Evolutionary conservation across 2,329 filamentous ascomycete species (phyloP), one percentile per base, ranked within the genome.

Genomic region (Chrysoporthe deuterocubensis): DNA sequence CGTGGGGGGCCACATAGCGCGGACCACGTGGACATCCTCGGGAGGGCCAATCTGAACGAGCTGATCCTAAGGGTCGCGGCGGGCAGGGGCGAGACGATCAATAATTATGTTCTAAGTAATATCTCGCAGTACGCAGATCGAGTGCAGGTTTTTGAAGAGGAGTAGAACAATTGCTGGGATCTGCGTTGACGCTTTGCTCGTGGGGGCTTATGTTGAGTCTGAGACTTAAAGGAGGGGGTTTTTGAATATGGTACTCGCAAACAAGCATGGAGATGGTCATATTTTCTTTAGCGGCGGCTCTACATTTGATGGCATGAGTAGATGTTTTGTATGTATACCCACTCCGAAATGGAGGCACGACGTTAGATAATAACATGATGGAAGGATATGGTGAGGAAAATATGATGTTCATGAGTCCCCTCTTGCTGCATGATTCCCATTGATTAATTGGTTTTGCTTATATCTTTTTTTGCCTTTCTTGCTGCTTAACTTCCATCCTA

Each of bases 1-100:
- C 84, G 96, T 65, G 89, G 89, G 21, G 89, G 88, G 0, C 87
- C 88, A 34, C 88, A 88, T 69, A 89, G 86, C 70, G 94, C 94
- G 16, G 96, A 99, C 76, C 96, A 99, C 76, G 96, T 99, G 62
- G 96, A 99, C 76, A 99, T 99, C 68, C 84, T 99, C 2, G 96
- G 96, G 0, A 84, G 96, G 42, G 90, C 94, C 72, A 93, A 89
- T 43, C 84, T 99, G 37, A 99, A 99, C 75, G 96, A 99, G 78
- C 81, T 98, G 62, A 91, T 99, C 60, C 79, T 99, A 68, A 86
- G 90, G 64, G 91, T 99, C 11, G 96, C 93, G 0, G 94, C 93
- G 0, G 96, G 96, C 0, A 89, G 88, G 73, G 96, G 96, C 4
- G 86, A 94, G 68, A 84, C 88, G 40, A 95, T 99, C 71, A 83